Percentiles rank a stretch among this genome's conserved stretches.
Conservation (phyloP, 768 basidiomycete genomes). For the Gloeophyllum trabeum region DNA sequence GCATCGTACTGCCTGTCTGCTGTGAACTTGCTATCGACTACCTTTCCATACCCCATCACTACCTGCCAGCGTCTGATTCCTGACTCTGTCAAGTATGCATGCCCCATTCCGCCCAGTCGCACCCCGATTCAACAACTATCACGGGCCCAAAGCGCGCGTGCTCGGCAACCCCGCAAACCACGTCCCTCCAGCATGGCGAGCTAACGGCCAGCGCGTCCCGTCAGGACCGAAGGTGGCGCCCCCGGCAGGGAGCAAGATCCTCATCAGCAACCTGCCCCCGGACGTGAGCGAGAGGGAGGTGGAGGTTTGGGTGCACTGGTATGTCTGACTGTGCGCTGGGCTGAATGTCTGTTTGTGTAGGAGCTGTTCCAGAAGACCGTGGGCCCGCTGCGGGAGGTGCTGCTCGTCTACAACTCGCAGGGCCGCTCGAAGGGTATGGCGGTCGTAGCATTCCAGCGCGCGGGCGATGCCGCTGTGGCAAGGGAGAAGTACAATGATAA, state of each 20-base stretch:
- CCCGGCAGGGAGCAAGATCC: slow-evolving; percentile 49
- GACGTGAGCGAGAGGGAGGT: slow-evolving; percentile 63
- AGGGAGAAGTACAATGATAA: slow-evolving; percentile 65
- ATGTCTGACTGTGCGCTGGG: slow-evolving; percentile 2
- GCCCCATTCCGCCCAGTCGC: background rate
- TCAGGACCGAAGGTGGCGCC: slow-evolving; percentile 6
- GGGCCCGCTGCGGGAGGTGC: slow-evolving; percentile 59
- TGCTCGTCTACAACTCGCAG: slow-evolving; percentile 67
- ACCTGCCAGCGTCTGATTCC: no score
- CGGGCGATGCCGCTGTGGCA: slow-evolving; percentile 52
- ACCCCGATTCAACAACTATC: slow-evolving; percentile 32
- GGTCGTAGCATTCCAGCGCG: slow-evolving; percentile 51
- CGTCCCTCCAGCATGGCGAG: slow-evolving; percentile 53
- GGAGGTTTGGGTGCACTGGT: slow-evolving; percentile 31
- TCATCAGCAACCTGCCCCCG: slow-evolving; percentile 52
- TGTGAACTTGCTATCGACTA: no score
- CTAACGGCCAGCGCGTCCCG: slow-evolving; percentile 12
- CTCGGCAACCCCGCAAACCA: slow-evolving; percentile 46
- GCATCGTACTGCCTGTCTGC: no score
- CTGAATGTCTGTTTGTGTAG: slow-evolving; percentile 21
- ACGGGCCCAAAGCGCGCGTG: slow-evolving; percentile 41
- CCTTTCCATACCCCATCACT: no score
- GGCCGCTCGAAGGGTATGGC: slow-evolving; percentile 77
- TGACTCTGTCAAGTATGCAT: no score
- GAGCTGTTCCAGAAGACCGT: slow-evolving; percentile 69